Base-by-base conservation (phyloP, 2,329 filamentous ascomycete genomes). In the Aspergillus fischeri region DNA sequence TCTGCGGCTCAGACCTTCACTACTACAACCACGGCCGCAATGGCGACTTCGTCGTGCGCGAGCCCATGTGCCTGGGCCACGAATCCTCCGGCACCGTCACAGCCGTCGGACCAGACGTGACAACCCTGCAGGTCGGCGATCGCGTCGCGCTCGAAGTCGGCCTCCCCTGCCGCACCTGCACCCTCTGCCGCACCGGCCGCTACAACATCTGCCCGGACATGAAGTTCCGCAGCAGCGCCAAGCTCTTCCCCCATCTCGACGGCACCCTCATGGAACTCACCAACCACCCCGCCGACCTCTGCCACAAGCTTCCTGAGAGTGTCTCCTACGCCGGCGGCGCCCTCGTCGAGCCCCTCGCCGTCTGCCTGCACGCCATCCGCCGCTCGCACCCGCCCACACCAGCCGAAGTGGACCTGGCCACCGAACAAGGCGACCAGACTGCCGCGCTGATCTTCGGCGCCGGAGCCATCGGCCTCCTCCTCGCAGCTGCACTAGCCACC, bases 71-170 rank as follows among this genome's bases (percentile, higher is more conserved):
- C 14, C 85, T 96, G 0, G 87, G 87, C 64, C 87, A 90, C 71
- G 87, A 89, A 71, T 92, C 91, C 14, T 83, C 91, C 8, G 92
- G 92, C 58, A 88, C 90, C 28, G 81, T 97, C 44, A 85, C 91
- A 54, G 83, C 84, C 49, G 80, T 90, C 44, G 92, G 91, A 21
- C 71, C 81, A 1, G 78, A 78, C 11, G 88, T 91, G 5, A 85
- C 62, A 42, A 76, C 75, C 32, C 83, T 96, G 61, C 78, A 83
- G 64, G 70, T 81, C 10, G 92, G 92, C 57, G 92, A 97, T 77
- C 87, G 90, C 66, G 88, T 97, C 21, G 92, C 93, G n/a, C 80
- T 97, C 45, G 93, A 97, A 80, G 93, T 95, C 14, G 93, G 93
- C 52, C 83, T 90, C 53, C 91, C 92, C 0, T 97, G 93, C 78